Percentiles rank a stretch among this genome's conserved stretches.
Evolutionary conservation across 1,284 basidiomycete genomes (phyloP).

Genomic region (Malassezia obtusa): DNA sequence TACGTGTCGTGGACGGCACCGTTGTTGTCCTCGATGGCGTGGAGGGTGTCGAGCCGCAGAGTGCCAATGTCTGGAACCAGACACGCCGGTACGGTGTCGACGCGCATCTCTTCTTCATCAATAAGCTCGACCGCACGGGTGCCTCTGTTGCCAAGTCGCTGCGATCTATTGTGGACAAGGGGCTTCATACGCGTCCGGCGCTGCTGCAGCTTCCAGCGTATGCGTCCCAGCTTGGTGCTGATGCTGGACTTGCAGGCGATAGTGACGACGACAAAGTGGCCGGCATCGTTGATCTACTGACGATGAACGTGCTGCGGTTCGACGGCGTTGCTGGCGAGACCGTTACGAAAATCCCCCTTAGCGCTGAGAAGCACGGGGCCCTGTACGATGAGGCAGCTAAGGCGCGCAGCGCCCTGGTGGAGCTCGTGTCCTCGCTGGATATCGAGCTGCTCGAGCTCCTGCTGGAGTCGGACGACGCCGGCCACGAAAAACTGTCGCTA

Average conservation of each 20-base stretch:
- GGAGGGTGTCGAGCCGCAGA: constrained; percentile 81
- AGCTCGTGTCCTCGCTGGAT: constrained; percentile 68
- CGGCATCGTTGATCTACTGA: constrained; percentile 37
- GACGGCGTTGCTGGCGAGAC: constrained; percentile 33
- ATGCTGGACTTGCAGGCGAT: constrained; percentile 60
- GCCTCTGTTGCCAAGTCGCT: constrained; percentile 65
- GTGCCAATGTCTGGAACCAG: constrained; percentile 76
- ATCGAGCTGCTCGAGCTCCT: constrained; percentile 66
- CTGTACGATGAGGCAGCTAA: constrained; percentile 60
- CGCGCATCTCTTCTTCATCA: constrained; percentile 69
- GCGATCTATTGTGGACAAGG: constrained; percentile 58
- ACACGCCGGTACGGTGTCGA: constrained; percentile 71
- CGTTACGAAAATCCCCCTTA: constrained; percentile 17
- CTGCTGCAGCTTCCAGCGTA: constrained; percentile 60
- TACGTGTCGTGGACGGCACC: constrained; percentile 76
- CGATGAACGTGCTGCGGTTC: constrained; percentile 27
- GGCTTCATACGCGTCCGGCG: constrained; percentile 65
- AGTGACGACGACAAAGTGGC: constrained; percentile 69
- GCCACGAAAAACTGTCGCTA: neutral
- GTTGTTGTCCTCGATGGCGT: constrained; percentile 79
- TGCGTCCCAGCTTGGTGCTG: constrained; percentile 59
- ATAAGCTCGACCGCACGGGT: constrained; percentile 76
- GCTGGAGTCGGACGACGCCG: constrained; percentile 50
- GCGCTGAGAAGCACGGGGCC: neutral
- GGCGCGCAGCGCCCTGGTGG: constrained; percentile 63